Evolutionary conservation across 2,329 filamentous ascomycete genomes (phyloP), one percentile per base, ranked within the genome.

Genomic region (Xylaria hypoxylon): DNA sequence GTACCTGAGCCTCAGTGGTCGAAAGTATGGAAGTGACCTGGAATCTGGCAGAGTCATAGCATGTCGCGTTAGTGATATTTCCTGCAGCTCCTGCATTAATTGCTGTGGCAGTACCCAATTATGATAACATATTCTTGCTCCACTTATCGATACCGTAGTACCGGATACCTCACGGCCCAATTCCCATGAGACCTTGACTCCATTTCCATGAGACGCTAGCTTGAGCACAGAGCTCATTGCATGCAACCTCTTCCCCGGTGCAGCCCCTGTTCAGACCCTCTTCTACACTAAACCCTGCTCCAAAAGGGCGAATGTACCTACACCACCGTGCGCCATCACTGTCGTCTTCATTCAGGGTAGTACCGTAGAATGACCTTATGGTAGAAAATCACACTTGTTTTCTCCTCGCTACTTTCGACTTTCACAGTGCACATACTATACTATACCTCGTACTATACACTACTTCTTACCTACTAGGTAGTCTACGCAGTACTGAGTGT

Each of bases 181-280:
- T 38, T 38, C 55, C 51, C 50, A 33, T 53, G 31, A 31, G 55
- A 44, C 42, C 42, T 59, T 45, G 44, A 35, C 50, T 38, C 51
- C 61, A 53, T 45, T 33, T 56, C 64, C 19, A 59, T 63, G 59
- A 52, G 44, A 57, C 66, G 55, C 24, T 66, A 68, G 63, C 55
- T 65, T 33, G 57, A 62, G 62, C 58, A 62, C 62, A 42, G 62
- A 57, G 44, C 62, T 28, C 59, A n/a, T 26, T 59, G 62, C 58
- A 65, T 59, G 62, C 58, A 65, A 40, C 65, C 62, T 55, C 51
- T 59, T 53, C 58, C 62, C 62, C 57, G 61, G 62, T 47, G 44
- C 52, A 45, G 22, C 28, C 52, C 58, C 58, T 50, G 63, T 58
- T 19, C 31, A 19, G 13, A 10, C 31, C 31, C 7, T 33, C 5